Evolutionary conservation across 2,329 filamentous ascomycete species (phyloP), one percentile per base, ranked within the genome.

Genomic region (Alternaria longipes): DNA sequence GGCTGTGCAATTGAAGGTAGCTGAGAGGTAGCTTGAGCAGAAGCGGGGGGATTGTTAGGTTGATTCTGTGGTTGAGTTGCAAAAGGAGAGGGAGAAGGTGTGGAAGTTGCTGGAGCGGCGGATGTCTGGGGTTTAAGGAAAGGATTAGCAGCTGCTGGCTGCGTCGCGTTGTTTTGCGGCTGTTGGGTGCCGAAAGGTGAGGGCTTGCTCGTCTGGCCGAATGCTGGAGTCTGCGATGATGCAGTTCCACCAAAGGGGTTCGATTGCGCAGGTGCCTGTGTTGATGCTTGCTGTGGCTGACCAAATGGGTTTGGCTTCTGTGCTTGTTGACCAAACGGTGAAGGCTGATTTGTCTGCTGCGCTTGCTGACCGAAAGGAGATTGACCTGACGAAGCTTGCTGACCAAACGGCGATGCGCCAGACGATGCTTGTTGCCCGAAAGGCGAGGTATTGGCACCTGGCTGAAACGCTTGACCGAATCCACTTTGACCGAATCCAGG

Each of bases 1-100:
- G 59, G 40, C 36, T 65, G 63, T 5, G 47, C n/a, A 91, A 88
- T 52, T 85, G 83, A 81, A 85, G 87, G 59, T 22, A 32, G 46
- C 28, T 63, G 58, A 63, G 41, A 22, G 11, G 40, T 14, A 42
- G 52, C n/a, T 22, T 55, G 53, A 14, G 42, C 14, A 22, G 42
- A 26, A 6, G 51, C 28, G 11, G 52, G 8, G 7, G 36, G 18
- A 9, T 49, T 47, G 12, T 90, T 26, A 91, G 91, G 50, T 94
- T 89, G 66, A 86, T 88, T 64, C 24, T 60, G 65, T 3, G 44
- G 18, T 40, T 62, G 60, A 9, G 64, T 28, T 16, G 55, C 54
- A 36, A 73, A 72, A 2, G 65, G 60, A 18, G 73, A 70, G 6
- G 65, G 42, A 12, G 63, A 44, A 9, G 47, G 40, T 50, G 63